Evolutionary conservation across 768 basidiomycete genomes (phyloP).

Genomic region (Pleurotus tuber-regium): DNA sequence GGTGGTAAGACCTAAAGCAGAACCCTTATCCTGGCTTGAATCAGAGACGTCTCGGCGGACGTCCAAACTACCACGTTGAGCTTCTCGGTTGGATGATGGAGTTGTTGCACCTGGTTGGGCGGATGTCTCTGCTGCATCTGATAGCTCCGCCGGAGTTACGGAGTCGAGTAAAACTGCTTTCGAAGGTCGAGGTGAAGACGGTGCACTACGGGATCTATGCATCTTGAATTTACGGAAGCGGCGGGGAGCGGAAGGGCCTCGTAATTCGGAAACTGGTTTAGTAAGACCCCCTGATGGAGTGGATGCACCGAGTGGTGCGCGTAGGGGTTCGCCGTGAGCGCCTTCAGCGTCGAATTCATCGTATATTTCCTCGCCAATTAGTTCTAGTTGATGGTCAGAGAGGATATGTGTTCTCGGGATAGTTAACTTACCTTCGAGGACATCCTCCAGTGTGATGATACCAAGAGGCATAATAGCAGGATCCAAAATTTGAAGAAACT

Average conservation of each 20-base stretch:
- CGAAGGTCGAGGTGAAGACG: slow-evolving; percentile 1
- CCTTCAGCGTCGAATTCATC: slow-evolving; percentile 88
- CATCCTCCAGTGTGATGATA: slow-evolving; percentile 92
- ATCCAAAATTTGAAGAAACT: slow-evolving; percentile 83
- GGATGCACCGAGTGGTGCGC: slow-evolving; percentile 34
- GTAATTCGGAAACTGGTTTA: neutral
- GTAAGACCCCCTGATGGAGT: slow-evolving; percentile 10
- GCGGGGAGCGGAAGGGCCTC: slow-evolving; percentile 23
- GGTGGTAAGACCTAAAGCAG: neutral
- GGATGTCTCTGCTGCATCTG: neutral
- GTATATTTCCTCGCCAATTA: slow-evolving; percentile 92
- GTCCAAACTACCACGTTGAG: neutral
- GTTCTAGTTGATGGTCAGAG: slow-evolving; percentile 41
- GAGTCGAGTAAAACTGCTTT: neutral
- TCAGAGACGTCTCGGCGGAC: neutral
- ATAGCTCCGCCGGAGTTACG: neutral
- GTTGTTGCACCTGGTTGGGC: neutral
- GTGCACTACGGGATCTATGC: slow-evolving; percentile 14
- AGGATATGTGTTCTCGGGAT: no score
- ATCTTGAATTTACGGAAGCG: slow-evolving; percentile 13
- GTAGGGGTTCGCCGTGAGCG: slow-evolving; percentile 49
- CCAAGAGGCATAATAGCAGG: slow-evolving; percentile 83
- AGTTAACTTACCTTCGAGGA: slow-evolving; percentile 74
- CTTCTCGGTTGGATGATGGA: neutral
- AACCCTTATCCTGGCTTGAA: neutral